These are phyloP conservation scores for Chrysanthemum makinoi DNA, from an alignment of 129 eudicot species.

Conservation along the genomic window DNA sequence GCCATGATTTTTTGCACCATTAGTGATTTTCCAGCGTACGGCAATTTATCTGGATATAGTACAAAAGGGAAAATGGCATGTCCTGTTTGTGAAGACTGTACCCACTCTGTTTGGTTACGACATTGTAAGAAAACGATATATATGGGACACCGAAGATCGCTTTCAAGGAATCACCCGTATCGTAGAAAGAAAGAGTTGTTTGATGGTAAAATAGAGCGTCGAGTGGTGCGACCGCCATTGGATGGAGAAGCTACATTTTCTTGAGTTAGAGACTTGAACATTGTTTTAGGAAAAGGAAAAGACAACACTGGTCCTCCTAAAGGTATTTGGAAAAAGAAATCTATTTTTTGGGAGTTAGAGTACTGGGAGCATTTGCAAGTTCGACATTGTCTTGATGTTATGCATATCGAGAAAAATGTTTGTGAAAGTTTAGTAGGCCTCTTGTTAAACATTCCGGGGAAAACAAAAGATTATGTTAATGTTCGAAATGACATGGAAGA, in stretches of 20 bases:
- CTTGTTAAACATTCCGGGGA: background rate
- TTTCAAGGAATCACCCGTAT: background rate
- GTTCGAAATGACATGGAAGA: background rate
- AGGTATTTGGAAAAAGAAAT: background rate
- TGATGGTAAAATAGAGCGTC: background rate
- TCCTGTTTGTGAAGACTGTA: too few relatives aligned
- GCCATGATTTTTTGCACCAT: background rate
- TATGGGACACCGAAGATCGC: background rate
- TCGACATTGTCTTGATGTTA: background rate
- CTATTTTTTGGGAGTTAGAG: too few relatives aligned
- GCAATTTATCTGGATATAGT: too few relatives aligned
- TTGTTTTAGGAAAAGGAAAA: too few relatives aligned
- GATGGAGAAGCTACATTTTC: background rate
- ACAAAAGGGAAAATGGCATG: too few relatives aligned
- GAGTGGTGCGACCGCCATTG: background rate
- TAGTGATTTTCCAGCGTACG: background rate
- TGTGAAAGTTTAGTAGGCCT: too few relatives aligned
- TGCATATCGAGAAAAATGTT: too few relatives aligned
- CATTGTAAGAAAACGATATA: background rate
- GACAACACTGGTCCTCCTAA: background rate
- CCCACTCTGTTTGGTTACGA: background rate
- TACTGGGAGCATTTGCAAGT: too few relatives aligned
- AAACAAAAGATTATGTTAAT: background rate
- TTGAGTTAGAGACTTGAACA: too few relatives aligned
- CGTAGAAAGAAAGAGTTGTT: background rate